These are phyloP conservation scores for Giardia duodenalis DNA, from an alignment of 208 protist species.

Conservation along the genomic window DNA sequence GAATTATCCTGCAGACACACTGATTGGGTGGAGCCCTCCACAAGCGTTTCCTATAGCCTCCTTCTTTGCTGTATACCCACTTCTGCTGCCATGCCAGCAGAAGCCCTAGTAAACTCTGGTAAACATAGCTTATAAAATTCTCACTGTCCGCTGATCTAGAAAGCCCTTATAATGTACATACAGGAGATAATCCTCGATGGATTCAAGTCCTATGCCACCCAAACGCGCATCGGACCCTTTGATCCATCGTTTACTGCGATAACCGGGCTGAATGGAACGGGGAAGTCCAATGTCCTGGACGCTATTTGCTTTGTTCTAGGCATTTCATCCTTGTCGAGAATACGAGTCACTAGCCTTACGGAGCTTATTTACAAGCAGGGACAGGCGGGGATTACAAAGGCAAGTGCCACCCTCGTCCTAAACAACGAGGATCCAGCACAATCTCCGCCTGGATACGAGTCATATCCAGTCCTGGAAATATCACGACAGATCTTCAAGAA, in stretches of 20 bases:
- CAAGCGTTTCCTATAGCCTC: constrained; percentile 38
- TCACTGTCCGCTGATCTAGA: too few relatives aligned
- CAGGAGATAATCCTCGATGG: constrained; percentile 95
- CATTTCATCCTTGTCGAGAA: constrained; percentile 87
- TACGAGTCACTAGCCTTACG: constrained; percentile 73
- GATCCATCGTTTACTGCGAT: constrained; percentile 97
- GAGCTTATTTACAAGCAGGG: constrained; percentile 98
- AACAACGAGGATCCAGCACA: constrained; percentile 78
- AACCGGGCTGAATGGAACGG: constrained; percentile 93
- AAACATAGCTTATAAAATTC: not conserved
- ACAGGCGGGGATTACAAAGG: constrained; percentile 93
- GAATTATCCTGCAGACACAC: too few relatives aligned
- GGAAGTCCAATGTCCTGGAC: constrained; percentile 98
- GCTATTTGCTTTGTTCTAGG: constrained; percentile 99
- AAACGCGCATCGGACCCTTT: constrained; percentile 78
- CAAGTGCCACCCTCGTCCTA: constrained; percentile 94
- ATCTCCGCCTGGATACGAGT: constrained; percentile 86
- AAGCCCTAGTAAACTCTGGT: not conserved
- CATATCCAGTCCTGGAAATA: constrained; percentile 82
- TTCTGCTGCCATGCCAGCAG: not conserved
- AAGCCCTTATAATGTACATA: constrained; percentile 84
- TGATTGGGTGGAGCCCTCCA: too few relatives aligned
- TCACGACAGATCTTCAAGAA: constrained; percentile 63
- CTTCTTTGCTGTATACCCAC: too few relatives aligned
- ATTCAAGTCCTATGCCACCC: constrained; percentile 97